Evolutionary conservation across 208 protist genomes (phyloP).

Genomic region (Entamoeba dispar): DNA sequence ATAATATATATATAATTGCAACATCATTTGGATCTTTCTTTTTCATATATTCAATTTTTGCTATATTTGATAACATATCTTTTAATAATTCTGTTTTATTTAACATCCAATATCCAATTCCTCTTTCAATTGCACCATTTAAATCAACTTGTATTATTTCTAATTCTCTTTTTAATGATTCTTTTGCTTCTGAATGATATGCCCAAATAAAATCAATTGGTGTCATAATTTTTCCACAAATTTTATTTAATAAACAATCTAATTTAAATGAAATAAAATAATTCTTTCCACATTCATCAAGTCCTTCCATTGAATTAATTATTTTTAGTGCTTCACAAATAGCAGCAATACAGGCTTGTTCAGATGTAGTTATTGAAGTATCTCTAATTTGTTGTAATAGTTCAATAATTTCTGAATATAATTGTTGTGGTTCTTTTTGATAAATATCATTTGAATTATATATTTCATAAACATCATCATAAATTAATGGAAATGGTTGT

Average conservation of each 20-base stretch:
- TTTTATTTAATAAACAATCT: not conserved
- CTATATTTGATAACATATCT: not conserved
- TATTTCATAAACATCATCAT: not conserved
- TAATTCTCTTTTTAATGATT: not conserved
- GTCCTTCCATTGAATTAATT: not conserved
- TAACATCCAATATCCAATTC: not conserved
- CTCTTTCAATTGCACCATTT: not conserved
- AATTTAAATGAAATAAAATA: not conserved
- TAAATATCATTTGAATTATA: not conserved
- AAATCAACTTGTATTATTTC: not conserved
- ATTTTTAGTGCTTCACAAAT: not conserved
- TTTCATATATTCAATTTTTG: not conserved
- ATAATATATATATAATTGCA: not conserved
- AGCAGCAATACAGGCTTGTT: not conserved
- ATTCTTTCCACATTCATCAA: not conserved
- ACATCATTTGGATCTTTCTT: not conserved
- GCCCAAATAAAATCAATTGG: not conserved
- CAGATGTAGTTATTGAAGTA: not conserved
- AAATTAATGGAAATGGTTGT: not conserved
- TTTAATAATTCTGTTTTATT: not conserved
- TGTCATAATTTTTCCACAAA: not conserved
- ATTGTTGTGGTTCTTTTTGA: not conserved
- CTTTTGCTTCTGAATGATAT: not conserved
- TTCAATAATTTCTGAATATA: not conserved
- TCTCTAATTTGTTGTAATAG: not conserved